Percentiles rank a stretch among this genome's conserved stretches.
Evolutionary conservation across 2,329 filamentous ascomycete genomes (phyloP).

Genomic region (Pleurostoma richardsiae): DNA sequence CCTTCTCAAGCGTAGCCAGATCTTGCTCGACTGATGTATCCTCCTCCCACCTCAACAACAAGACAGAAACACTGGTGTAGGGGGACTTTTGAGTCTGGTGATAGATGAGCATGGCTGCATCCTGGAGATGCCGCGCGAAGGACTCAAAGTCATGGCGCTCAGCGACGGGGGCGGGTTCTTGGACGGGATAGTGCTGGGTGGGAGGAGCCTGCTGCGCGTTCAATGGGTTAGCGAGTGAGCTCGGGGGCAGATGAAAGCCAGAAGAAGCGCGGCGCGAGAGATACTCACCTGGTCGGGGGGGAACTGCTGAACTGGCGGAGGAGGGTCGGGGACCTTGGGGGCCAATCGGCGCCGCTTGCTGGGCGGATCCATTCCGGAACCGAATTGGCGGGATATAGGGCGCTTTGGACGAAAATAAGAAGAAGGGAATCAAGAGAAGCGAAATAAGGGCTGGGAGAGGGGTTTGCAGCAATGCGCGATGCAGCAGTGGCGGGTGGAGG

Average conservation of each 20-base stretch:
- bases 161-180: slow-evolving; percentile 11
- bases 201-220: slow-evolving; percentile 6
- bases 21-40: slow-evolving; percentile 50
- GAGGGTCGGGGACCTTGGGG: slow-evolving; percentile 17
- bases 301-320: slow-evolving; percentile 7
- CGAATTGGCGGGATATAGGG: background rate
- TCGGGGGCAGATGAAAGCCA: background rate
- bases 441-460: background rate
- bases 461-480: background rate
- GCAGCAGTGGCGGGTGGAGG: background rate
- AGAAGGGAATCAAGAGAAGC: background rate
- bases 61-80: slow-evolving; percentile 54
- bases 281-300: slow-evolving; percentile 12
- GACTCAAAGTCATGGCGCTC: slow-evolving; percentile 61
- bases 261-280: background rate
- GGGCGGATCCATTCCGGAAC: slow-evolving; percentile 16
- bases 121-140: slow-evolving; percentile 62
- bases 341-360: slow-evolving; percentile 21
- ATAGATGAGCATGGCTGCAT: slow-evolving; percentile 63
- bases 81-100: slow-evolving; percentile 54
- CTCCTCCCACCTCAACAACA: slow-evolving; percentile 59
- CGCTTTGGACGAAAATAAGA: background rate
- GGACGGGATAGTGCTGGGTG: slow-evolving; percentile 7
- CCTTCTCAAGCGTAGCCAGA: slow-evolving; percentile 47
- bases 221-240: background rate